A percentile compares a stretch with the other conserved stretches of the same genome.
Evolutionary conservation across 163 green algal genomes (phyloP).

Genomic region (Scenedesmus sp.): DNA sequence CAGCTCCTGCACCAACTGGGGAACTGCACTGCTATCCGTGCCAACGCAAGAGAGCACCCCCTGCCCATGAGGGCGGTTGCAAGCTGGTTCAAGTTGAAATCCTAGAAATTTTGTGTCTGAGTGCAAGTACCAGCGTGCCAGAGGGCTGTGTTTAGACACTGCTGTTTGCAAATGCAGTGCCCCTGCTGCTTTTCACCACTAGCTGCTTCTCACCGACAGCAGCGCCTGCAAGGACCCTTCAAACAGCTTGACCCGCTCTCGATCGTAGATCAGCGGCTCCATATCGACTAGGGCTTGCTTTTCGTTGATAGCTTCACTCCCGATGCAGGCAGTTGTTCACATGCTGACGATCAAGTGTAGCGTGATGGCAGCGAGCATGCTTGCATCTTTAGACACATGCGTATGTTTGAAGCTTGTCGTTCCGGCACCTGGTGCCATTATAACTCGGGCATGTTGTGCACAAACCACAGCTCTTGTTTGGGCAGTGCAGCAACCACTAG

Average conservation of each 20-base stretch:
- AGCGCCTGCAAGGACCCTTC: conserved; percentile 19
- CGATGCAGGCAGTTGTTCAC: neutral
- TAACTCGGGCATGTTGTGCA: too few relatives aligned
- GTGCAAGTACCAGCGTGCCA: too few relatives aligned
- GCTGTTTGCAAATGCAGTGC: neutral
- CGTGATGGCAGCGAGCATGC: neutral
- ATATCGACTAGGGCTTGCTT: neutral
- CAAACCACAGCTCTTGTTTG: too few relatives aligned
- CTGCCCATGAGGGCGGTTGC: neutral
- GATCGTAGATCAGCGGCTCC: neutral
- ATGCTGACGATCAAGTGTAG: neutral
- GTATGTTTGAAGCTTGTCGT: too few relatives aligned
- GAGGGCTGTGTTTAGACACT: neutral
- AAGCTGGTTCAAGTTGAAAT: neutral
- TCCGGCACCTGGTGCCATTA: too few relatives aligned
- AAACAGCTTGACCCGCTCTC: neutral
- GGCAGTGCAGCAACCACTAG: too few relatives aligned
- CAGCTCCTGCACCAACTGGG: neutral
- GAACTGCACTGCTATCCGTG: neutral
- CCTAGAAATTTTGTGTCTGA: neutral
- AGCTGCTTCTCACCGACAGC: conserved; percentile 6
- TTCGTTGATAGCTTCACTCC: neutral
- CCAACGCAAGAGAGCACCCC: neutral
- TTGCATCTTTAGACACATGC: neutral
- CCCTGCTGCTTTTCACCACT: neutral